Base-by-base conservation (phyloP, 768 basidiomycete genomes). In the Kwoniella sp. region DNA sequence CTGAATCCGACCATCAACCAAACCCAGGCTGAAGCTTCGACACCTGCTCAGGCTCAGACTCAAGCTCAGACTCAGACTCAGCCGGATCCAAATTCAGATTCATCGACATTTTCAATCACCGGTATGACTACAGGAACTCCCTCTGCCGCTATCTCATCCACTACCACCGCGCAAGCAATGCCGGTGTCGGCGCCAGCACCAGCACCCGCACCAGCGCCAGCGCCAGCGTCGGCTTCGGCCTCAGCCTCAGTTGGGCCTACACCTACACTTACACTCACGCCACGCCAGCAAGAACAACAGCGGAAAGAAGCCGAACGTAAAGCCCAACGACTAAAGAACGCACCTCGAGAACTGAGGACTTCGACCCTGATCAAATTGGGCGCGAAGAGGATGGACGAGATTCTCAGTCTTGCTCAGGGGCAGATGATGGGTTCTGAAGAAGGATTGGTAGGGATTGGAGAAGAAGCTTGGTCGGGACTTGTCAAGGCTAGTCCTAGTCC, bases 311-410 rank as follows among this genome's bases (percentile, higher is more conserved):
- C 26, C 12, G 22, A 40, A 10, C 10, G 47, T 13, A 4, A 40
- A 30, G 62, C 49, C 21, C 48, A 27, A 51, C 47, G 48, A 33
- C 2, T 47, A 2, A 64, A 58, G 27, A 57, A 64, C n/a, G 53
- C 62, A 15, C 55, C 55, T 13, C 27, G 62, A 30, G 52, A 29
- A 17, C 40, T 64, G 15, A 50, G 50, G 22, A 64, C 62, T 27
- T 30, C 40, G 17, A 64, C 62, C 3, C 37, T 64, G 27, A 64
- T 64, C 15, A 56, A 58, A 29, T 33, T 64, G 9, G 62, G 62
- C 5, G 62, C 62, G 24, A 64, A 50, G 19, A 36, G 40, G n/a
- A 26, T 64, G 22, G 62, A 64, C 17, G 62, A 64, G 30, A 36
- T 64, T 0, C n/a, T 64, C 27, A 55, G 22, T n/a, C 25, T 25